Base-by-base conservation (phyloP, 2,329 filamentous ascomycete genomes). In the Penicillium sp. region DNA sequence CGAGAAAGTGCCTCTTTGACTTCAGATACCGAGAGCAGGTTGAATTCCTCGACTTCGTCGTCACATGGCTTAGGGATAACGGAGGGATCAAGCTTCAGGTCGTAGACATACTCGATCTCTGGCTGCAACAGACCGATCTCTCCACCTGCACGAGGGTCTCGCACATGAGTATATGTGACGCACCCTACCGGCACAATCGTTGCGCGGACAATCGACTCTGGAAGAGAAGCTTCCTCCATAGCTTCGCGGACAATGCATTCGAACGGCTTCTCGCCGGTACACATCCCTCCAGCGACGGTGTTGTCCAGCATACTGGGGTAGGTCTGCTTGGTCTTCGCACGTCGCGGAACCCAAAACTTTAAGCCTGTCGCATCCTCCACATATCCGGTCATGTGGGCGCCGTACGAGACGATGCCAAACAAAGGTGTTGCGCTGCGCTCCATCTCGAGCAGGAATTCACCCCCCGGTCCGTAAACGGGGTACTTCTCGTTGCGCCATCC, bases 301-400 rank as follows among this genome's bases (percentile, higher is more conserved):
- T 98, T 99, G 77, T 99, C 95, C 66, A 99, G 82, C 82, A 97
- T 93, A n/a, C 90, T 85, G 0, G 90, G 89, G 73, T 94, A 99
- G 0, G 93, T 97, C 67, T 91, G 87, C 81, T 98, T 99, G 60
- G 82, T 85, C 54, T 81, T 82, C 13, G 93, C 86, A 10, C 95
- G 84, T 49, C 88, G 85, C 3, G 95, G 91, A 1, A 96, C 86
- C 94, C 95, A 98, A 43, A 99, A 82, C 71, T 87, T 89, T 48
- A 96, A 78, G 19, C 88, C 89, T 55, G 78, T 70, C 33, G 74
- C 75, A 42, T 83, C 80, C 25, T 79, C 75, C 26, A 89, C 84
- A 70, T 90, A 96, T 5, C 86, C 91, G 30, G 87, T 91, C 85
- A 96, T 86, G 75, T 97, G 91, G 35, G 93, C 87, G 22, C 92